phyloP scores from a whole-genome alignment of 805 yeast genomes.

The Starmerella roubikii region DNA sequence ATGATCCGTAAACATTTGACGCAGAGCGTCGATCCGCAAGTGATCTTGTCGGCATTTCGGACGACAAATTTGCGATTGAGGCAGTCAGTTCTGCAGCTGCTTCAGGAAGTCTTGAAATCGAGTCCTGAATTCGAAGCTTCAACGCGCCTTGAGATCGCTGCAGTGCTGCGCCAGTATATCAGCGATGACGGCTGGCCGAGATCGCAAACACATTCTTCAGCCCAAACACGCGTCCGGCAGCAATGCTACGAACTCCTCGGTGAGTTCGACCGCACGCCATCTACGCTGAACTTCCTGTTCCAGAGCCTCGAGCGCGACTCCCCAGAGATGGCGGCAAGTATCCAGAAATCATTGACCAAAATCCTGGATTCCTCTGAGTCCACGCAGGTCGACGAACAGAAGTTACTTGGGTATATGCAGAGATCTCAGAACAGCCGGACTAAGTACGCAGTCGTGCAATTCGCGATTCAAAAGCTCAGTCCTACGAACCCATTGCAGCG shows the following conservation, averaged over 20 bases:
- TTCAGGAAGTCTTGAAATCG: slow-evolving; percentile 1
- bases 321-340: slow-evolving; percentile 46
- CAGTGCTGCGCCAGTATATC: slow-evolving; percentile 19
- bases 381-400: slow-evolving; percentile 14
- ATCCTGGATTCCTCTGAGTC: slow-evolving; percentile 32
- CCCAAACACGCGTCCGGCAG: slow-evolving; percentile 15
- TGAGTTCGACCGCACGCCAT: slow-evolving; percentile 37
- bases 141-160: slow-evolving; percentile 3
- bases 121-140: neutral
- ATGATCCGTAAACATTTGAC: slow-evolving; percentile 30
- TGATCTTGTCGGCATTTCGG: slow-evolving; percentile 21
- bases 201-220: slow-evolving; percentile 4
- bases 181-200: slow-evolving; percentile 26
- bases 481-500: slow-evolving; percentile 59
- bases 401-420: slow-evolving; percentile 28
- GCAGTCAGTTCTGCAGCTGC: slow-evolving; percentile 38
- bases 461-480: slow-evolving; percentile 46
- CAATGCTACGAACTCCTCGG: slow-evolving; percentile 69
- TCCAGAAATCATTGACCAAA: slow-evolving; percentile 58
- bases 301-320: slow-evolving; percentile 54
- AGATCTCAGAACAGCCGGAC: slow-evolving; percentile 34
- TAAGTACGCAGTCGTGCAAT: slow-evolving; percentile 54
- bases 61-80: slow-evolving; percentile 32
- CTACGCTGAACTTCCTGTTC: slow-evolving; percentile 51
- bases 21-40: slow-evolving; percentile 45